Evolutionary conservation across 495 filamentous ascomycete species (phyloP).

Genomic region (Lasiosphaeria hispida): DNA sequence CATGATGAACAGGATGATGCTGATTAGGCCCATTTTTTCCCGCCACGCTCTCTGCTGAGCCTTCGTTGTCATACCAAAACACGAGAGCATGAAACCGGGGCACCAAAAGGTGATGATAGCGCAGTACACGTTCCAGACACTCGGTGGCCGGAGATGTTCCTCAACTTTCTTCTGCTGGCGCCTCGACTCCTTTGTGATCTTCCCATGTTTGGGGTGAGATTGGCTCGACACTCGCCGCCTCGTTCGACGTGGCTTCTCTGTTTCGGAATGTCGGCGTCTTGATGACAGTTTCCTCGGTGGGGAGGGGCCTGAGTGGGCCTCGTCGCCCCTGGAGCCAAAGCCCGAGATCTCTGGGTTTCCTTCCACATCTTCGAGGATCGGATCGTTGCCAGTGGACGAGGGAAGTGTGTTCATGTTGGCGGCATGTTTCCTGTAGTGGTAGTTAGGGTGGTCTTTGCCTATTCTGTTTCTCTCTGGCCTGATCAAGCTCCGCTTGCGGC

Average conservation of each 20-base stretch:
- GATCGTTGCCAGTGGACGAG: conserved; percentile 88
- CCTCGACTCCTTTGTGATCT: conserved; percentile 61
- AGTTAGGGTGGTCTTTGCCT: conserved; percentile 83
- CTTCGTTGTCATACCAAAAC: conserved; percentile 83
- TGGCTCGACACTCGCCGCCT: conserved; percentile 31
- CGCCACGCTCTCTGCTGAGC: conserved; percentile 93
- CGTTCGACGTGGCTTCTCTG: conserved; percentile 37
- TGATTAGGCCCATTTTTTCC: conserved; percentile 97
- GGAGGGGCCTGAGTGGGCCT: conserved; percentile 38
- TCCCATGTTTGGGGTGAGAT: conserved; percentile 33
- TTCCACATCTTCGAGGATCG: conserved; percentile 68
- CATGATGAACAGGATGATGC: conserved; percentile 85
- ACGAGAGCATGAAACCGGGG: conserved; percentile 77
- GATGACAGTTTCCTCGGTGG: conserved; percentile 31
- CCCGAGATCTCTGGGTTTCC: conserved; percentile 45
- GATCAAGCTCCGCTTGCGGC: conserved; percentile 79
- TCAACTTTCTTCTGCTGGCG: conserved; percentile 57
- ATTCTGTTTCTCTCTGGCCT: conserved; percentile 82
- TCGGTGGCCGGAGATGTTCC: conserved; percentile 74
- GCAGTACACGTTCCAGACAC: conserved; percentile 94
- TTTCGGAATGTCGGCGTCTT: conserved; percentile 25
- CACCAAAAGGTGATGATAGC: conserved; percentile 91
- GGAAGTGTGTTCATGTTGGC: conserved; percentile 84
- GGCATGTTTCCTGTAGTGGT: conserved; percentile 88
- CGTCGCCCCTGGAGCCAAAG: conserved; percentile 37